Conservation (phyloP, 768 basidiomycete genomes). For the Termitomyces sp. region DNA sequence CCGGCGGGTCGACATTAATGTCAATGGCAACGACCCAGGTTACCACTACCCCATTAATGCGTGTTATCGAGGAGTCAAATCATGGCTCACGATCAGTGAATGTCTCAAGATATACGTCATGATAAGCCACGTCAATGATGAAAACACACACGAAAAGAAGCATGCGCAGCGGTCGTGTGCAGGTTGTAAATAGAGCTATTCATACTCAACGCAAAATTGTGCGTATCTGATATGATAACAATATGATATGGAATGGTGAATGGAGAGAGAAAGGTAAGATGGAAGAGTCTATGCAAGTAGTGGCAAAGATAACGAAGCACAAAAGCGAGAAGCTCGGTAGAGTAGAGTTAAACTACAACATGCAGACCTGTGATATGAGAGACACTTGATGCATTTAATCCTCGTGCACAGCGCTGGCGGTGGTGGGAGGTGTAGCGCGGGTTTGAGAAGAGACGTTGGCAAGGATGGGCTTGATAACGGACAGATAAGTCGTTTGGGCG, state of each 20-base stretch:
- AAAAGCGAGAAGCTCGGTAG: background rate
- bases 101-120: background rate
- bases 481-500: conserved; percentile 77
- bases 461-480: conserved; percentile 78
- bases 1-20: conserved; percentile 65
- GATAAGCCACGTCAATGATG: background rate
- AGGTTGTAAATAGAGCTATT: background rate
- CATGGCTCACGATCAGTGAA: no score
- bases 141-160: background rate
- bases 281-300: conserved; percentile 2
- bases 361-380: background rate
- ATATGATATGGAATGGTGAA: background rate
- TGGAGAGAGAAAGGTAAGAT: background rate
- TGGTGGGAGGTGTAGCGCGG: conserved; percentile 42
- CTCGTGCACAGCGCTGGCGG: conserved; percentile 40
- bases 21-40: conserved; percentile 7
- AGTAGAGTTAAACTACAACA: conserved; percentile 5
- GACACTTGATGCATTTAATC: conserved; percentile 11
- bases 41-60: conserved; percentile 11
- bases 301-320: conserved; percentile 2
- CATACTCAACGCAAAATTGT: background rate
- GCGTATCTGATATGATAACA: conserved; percentile 3
- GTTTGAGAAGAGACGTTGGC: conserved; percentile 51
- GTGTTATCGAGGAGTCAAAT: no score
- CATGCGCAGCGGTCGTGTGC: background rate